These are phyloP conservation scores for Polyporus arcularius DNA, from an alignment of 768 basidiomycete genomes.

Conservation along the genomic window DNA sequence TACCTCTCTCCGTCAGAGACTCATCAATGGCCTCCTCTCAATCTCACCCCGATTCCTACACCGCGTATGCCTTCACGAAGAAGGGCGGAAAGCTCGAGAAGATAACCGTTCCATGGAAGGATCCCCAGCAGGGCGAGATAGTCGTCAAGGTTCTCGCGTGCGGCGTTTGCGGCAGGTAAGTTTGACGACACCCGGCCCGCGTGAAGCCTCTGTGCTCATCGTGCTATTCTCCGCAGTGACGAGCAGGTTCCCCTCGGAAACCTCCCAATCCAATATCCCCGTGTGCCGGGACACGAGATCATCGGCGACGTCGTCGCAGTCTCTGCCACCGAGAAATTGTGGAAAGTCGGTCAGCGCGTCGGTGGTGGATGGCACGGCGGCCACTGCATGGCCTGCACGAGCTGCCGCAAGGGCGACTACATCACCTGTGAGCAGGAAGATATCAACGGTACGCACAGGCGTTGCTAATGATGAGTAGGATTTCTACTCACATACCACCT, in stretches of 20 bases:
- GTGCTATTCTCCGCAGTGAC: background rate
- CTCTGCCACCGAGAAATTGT: constrained; percentile 19
- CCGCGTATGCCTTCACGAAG: constrained; percentile 22
- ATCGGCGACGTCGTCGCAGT: constrained; percentile 29
- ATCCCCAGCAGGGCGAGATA: constrained; percentile 21
- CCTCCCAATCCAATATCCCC: constrained; percentile 9
- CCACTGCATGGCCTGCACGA: constrained; percentile 26
- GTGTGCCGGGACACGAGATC: constrained; percentile 32
- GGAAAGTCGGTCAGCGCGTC: constrained; percentile 33
- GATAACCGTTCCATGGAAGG: constrained; percentile 24
- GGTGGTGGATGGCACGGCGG: constrained; percentile 34
- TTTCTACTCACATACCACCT: background rate
- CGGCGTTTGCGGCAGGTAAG: constrained; percentile 30
- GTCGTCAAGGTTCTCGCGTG: constrained; percentile 30
- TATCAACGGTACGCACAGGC: constrained; percentile 18
- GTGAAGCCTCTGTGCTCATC: background rate
- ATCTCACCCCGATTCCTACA: constrained; percentile 20
- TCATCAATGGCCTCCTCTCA: background rate
- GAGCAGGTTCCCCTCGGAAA: background rate
- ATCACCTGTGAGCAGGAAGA: constrained; percentile 27
- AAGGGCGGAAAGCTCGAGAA: constrained; percentile 19
- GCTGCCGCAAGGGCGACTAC: constrained; percentile 29
- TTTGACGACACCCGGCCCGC: background rate
- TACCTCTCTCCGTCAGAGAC: no score
- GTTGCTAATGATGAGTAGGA: background rate